Base-by-base conservation (phyloP, 208 protist species). In the Leishmania turanica region DNA sequence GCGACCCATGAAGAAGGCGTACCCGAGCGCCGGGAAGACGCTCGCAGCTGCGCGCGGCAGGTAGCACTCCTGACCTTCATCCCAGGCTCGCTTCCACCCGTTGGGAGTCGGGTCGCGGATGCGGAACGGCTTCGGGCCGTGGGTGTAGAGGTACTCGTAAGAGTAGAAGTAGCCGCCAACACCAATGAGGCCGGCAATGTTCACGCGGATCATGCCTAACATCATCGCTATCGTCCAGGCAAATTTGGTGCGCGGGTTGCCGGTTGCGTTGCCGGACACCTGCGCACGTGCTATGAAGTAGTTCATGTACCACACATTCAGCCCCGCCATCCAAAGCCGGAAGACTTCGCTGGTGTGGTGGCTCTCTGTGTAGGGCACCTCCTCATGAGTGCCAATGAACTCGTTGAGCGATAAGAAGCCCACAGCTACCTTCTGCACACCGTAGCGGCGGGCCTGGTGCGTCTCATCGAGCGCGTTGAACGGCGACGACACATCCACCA, bases 101-200 rank as follows among this genome's bases (percentile, higher is more conserved):
- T 93, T 95, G 0, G 87, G 92, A 0, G 82, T 86, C 17, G 94
- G 92, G 65, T 97, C 92, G 42, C 84, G 82, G 53, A 97, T 97
- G 68, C 87, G 87, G 66, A 97, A 95, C 6, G 78, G 68, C 82
- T 77, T 80, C 24, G 94, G 94, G 58, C 90, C 94, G 81, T 96
- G 85, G 31, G 94, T 97, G 85, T 97, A 97, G 64, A 97, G 89
- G 78, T 91, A 97, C 87, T 97, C 94, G 85, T 96, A 97, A n/a
- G 88, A 72, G 83, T 95, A 96, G 84, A 95, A 97, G 83, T 97
- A 96, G 3, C 94, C 94, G 17, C 86, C 91, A 17, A 85, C 89
- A 1, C 91, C 94, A 47, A 97, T 89, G 21, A 94, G 56, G 31
- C 89, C 87, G 8, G 94, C 94, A 13, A 96, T 84, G 79, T 95